Base-by-base conservation (phyloP, 495 filamentous ascomycete species). In the Aspergillus asperescens region DNA sequence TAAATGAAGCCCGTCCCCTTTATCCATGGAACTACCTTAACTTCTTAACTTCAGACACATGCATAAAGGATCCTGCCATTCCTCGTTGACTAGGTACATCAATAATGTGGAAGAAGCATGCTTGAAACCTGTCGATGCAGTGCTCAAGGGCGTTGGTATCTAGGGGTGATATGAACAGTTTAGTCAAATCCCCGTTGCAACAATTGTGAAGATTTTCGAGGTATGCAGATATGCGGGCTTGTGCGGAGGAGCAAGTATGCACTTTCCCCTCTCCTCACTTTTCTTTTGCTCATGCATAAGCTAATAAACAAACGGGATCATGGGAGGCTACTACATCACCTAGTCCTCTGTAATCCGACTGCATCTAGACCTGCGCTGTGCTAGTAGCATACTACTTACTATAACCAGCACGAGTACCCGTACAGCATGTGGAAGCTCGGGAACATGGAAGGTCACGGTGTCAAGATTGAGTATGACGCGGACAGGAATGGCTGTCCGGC, bases 201-300 rank as follows among this genome's bases (percentile, higher is more conserved):
- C 56, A 6, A 54, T 61, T 8, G 63, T 63, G 13, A 56, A 59
- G 32, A 55, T 66, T 23, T 63, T 68, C 50, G 56, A 66, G n/a
- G 56, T 68, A 68, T 42, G 50, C 50, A 19, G 60, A 64, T 7
- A 50, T 60, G 53, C 25, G 59, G 35, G 24, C 52, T 10, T 68
- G 65, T 56, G 59, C 65, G 19, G 64, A 54, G 48, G 54, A 51
- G n/a, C 43, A 40, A 51, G 54, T 56, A 56, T 19, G 45, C 23
- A 5, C 5, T 5, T 8, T 10, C 18, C 5, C 15, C 12, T 3
- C 37, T 22, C 24, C 10, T 25, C 22, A 20, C 4, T 5, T 1
- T 47, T 35, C 7, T 13, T 24, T 39, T 31, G 38, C 22, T 2
- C 19, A n/a, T 4, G 16, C 28, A 5, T 6, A 31, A 31, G 28